Evolutionary conservation across 768 basidiomycete genomes (phyloP), one percentile per base, ranked within the genome.

Genomic region (Galerina marginata): DNA sequence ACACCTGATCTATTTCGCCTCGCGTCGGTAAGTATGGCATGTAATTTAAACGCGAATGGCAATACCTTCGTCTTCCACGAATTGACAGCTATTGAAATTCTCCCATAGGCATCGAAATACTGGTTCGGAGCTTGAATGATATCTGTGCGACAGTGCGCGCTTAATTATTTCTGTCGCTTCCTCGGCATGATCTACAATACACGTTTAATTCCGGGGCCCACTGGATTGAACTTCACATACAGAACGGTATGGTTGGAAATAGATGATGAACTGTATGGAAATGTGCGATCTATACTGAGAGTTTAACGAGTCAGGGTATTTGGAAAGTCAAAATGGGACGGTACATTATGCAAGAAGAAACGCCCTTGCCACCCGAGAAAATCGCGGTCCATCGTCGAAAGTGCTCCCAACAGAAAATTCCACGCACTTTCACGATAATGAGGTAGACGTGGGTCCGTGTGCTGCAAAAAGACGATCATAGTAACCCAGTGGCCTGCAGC

Each of bases 391-490:
- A 87, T 78, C 0, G 85, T 86, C 9, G 81, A 77, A 16, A 79
- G 71, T 2, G 84, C 84, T 11, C 85, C 85, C 0, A 83, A 79
- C 42, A 82, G 72, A 69, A 81, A 86, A 9, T 77, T 77, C 84
- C 84, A 87, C 62, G 78, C 74, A 9, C 58, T 64, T 36, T 75
- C 77, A 45, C 85, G 75, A 64, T 84, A 87, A 63, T 85, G 83
- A 12, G 85, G 84, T 16, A 86, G 74, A 0, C 75, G 76, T 3
- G 82, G 81, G 65, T 85, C 84, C 2, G 84, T 82, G 71, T 87
- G 85, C 54, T 86, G 85, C 2, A 87, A 75, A 67, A 79, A 85
- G 1, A 83, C 82, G 59, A 84, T 76, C 81, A 83, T 81, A 29
- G 83, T 78, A 33, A 65, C 48, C 60, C 59, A 65, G 54, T 65